Base-by-base conservation (phyloP, 164 flowering plant species). In the Platanus orientalis region DNA sequence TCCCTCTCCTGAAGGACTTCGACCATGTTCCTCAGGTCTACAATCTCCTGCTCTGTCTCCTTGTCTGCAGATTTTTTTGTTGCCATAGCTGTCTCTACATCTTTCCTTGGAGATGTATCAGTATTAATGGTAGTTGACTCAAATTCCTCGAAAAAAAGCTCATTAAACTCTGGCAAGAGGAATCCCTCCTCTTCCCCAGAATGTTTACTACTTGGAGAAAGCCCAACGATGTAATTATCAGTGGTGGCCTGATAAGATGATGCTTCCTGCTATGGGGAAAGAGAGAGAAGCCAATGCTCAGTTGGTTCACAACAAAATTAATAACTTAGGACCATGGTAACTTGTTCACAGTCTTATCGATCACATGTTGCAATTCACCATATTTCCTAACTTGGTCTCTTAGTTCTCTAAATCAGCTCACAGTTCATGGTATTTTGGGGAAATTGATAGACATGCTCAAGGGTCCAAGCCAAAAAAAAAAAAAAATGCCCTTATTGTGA, bases 1-100 rank as follows among this genome's bases (percentile, higher is more conserved):
- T 89, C 99, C 72, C 89, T 81, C 68, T 94, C 99, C 50, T 70
- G 66, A 13, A 91, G 92, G 54, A 49, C 61, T 75, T 62, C 66
- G 16, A 88, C 83, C 72, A 68, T 75, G 70, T 65, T 75, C 47
- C 71, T 76, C 47, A 91, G 77, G 25, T 67, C 75, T 29, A 29
- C 63, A 27, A 88, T 74, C 78, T 92, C 99, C 69, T 78, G 62
- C 62, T 84, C 86, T 25, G 69, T 67, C n/a, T 72, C 81, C 29
- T 63, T 84, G 57, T 57, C 66, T 21, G 73, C 75, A 0, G 27
- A 21, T 56, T 24, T 60, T 60, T 23, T 66, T 59, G 34, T 49
- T 16, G 66, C 62, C 60, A n/a, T 60, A 4, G 76, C 67, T 51
- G 69, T 40, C 45, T 78, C 84, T 14, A 52, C 23, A 13, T 75